Conservation (phyloP, 805 yeast genomes). For the Barnettozyma sucrosica region DNA sequence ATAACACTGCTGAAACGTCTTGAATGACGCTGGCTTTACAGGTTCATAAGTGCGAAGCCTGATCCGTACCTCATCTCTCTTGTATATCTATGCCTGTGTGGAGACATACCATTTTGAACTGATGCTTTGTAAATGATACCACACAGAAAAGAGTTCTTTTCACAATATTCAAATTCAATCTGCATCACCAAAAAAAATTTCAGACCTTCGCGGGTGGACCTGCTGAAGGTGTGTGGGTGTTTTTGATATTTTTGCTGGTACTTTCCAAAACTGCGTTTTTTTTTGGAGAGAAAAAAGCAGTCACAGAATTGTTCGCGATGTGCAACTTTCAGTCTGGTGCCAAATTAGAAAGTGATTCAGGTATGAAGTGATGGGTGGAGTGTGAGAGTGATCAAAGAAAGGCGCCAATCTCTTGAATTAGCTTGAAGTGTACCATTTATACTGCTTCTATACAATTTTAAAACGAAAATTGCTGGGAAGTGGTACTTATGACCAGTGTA, state of each 20-base stretch:
- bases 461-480: no score
- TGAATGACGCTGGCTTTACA: background rate
- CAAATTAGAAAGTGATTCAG: background rate
- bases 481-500: background rate
- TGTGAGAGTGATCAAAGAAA: background rate
- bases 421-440: background rate
- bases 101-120: constrained; percentile 14
- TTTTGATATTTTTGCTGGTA: background rate
- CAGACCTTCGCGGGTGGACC: constrained; percentile 5
- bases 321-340: background rate
- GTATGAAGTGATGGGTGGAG: no score
- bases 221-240: constrained; percentile 5
- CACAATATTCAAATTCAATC: constrained; percentile 1
- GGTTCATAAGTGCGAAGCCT: background rate
- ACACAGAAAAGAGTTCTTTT: constrained; percentile 3
- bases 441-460: no score
- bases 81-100: background rate
- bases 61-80: constrained; percentile 1
- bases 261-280: background rate
- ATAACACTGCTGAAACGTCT: background rate
- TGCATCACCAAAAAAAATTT: constrained; percentile 9
- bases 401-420: no score
- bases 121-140: constrained; percentile 8
- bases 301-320: background rate
- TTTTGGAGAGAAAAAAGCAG: constrained; percentile 1